Base-by-base conservation (phyloP, 306 rosid species). In the Arachis stenosperma region DNA sequence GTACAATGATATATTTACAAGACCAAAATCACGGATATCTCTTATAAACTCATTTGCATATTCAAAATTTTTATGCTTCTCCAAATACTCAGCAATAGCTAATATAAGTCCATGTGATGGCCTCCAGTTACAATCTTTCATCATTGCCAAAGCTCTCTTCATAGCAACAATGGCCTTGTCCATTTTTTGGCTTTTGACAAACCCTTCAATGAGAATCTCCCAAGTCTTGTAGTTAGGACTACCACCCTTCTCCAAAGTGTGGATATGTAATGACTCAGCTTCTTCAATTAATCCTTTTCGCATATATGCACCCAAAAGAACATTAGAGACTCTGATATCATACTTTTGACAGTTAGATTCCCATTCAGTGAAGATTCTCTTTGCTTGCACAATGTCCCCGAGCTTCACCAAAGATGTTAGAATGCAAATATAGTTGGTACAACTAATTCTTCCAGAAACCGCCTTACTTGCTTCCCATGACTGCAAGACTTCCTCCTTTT, bases 141-240 rank as follows among this genome's bases (percentile, higher is more conserved):
- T 43, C 88, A 79, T 65, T 12, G 58, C 54, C 65, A 80, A 86
- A 67, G 89, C 92, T 64, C 81, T 82, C 75, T 75, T 81, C 87
- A 90, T 73, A 10, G 88, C 85, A 81, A 81, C 63, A 64, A 90
- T 60, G 65, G 89, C 93, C 83, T 81, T 71, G 2, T 81, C 94
- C 84, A 84, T 82, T 71, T 79, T 73, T 67, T 82, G 64, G 76
- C 54, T 30, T 51, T 81, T 88, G 80, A 86, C 58, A 85, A 83
- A 85, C 75, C 97, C 96, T 78, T 93, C 97, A 61, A 84, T 71
- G 40, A 93, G 90, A 85, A 91, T 93, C 84, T 93, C 98, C 92
- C 96, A 85, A 9, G 98, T 91, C 82, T 89, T 93, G 72, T 89
- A 91, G 81, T 89, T 93, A 5, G 98, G 97, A 74, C 66, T 60